Percentiles rank a stretch among this genome's conserved stretches.
phyloP scores from a whole-genome alignment of 768 basidiomycete species.

The Tulasnella calospora region DNA sequence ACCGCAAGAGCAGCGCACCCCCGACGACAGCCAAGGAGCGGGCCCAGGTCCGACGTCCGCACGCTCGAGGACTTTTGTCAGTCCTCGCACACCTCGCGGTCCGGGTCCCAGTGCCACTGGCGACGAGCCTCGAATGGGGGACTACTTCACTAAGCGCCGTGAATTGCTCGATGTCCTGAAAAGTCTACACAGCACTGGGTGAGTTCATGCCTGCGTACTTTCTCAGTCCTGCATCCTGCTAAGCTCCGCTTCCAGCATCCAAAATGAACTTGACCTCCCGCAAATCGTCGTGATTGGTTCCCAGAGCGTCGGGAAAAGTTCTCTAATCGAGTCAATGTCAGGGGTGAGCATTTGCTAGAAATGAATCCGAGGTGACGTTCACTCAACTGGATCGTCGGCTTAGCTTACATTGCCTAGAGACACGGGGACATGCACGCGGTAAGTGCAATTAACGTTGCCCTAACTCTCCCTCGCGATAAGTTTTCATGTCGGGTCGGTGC shows the following conservation, averaged over 20 bases:
- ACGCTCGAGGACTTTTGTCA: neutral
- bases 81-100: neutral
- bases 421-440: constrained; percentile 74
- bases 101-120: neutral
- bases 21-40: neutral
- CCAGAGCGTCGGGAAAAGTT: constrained; percentile 73
- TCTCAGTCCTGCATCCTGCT: neutral
- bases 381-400: neutral
- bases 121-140: neutral
- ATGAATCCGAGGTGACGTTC: neutral
- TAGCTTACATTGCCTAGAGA: constrained; percentile 62
- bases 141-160: constrained; percentile 14
- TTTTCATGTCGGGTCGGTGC: neutral
- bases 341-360: constrained; percentile 16
- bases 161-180: constrained; percentile 12
- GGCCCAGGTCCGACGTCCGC: neutral
- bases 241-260: neutral
- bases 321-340: constrained; percentile 70
- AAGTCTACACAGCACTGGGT: constrained; percentile 22
- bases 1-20: neutral
- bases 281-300: constrained; percentile 68
- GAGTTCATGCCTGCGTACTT: neutral
- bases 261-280: constrained; percentile 59
- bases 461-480: neutral
- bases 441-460: neutral